Percentiles rank a stretch among this genome's conserved stretches.
These are phyloP conservation scores for Colletotrichum sp. DNA, from an alignment of 2,329 filamentous ascomycete species.

Conservation along the genomic window DNA sequence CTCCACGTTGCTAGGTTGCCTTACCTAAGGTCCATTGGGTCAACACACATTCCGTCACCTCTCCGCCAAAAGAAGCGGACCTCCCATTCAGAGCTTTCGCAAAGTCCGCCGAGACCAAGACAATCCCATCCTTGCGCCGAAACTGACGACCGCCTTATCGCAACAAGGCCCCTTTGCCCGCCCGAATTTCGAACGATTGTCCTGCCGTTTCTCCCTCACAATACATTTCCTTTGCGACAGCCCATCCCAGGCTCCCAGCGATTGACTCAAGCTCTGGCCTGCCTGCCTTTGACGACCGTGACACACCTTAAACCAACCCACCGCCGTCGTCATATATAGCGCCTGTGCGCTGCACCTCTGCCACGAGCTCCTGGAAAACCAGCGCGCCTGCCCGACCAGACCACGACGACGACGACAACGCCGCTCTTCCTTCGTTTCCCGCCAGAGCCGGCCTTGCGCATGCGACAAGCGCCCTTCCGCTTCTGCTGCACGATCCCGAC, in stretches of 20 bases:
- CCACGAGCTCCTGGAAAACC: background rate
- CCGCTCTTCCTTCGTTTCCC: background rate
- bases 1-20: background rate
- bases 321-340: constrained; percentile 1
- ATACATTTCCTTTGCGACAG: constrained; percentile 17
- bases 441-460: background rate
- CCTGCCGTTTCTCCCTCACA: constrained; percentile 3
- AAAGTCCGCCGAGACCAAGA: constrained; percentile 6
- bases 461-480: background rate
- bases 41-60: background rate
- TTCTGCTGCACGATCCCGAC: background rate
- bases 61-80: constrained; percentile 14
- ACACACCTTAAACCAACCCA: background rate
- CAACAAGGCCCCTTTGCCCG: constrained; percentile 18
- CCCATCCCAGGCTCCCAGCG: background rate
- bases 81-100: constrained; percentile 17
- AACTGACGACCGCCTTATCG: constrained; percentile 10
- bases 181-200: constrained; percentile 1
- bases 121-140: constrained; percentile 17
- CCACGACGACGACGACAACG: background rate
- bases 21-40: constrained; percentile 13
- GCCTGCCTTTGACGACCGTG: constrained; percentile 12
- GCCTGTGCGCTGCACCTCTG: background rate
- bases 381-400: constrained; percentile 1
- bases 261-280: constrained; percentile 11